Evolutionary conservation across 495 filamentous ascomycete species (phyloP).

Genomic region (Penicillium crystallinum): DNA sequence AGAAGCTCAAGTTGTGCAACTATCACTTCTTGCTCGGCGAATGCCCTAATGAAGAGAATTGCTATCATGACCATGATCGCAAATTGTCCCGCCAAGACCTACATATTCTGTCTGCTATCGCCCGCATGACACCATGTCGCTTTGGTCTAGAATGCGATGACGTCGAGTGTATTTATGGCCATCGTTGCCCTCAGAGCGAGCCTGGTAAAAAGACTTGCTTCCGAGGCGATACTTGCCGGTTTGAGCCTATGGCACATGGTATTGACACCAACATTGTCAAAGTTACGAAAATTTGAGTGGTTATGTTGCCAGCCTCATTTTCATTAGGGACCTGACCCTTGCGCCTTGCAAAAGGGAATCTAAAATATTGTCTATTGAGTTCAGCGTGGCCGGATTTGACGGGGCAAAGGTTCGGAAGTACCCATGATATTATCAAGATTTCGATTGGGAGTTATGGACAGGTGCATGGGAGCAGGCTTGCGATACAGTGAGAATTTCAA

Average conservation of each 20-base stretch:
- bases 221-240: slow-evolving; percentile 49
- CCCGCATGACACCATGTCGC: slow-evolving; percentile 73
- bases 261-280: slow-evolving; percentile 51
- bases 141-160: slow-evolving; percentile 70
- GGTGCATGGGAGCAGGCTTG: slow-evolving; percentile 6
- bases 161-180: slow-evolving; percentile 79
- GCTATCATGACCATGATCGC: slow-evolving; percentile 71
- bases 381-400: slow-evolving; percentile 7
- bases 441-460: slow-evolving; percentile 4
- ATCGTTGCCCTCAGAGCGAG: slow-evolving; percentile 51
- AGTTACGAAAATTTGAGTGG: slow-evolving; percentile 44
- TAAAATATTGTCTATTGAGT: slow-evolving; percentile 4
- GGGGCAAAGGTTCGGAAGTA: not conserved
- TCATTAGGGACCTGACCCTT: not conserved
- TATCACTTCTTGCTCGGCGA: slow-evolving; percentile 73
- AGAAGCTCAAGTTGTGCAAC: slow-evolving; percentile 78
- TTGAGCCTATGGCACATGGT: slow-evolving; percentile 44
- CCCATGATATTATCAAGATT: slow-evolving; percentile 7
- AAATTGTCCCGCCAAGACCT: slow-evolving; percentile 63
- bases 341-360: not conserved
- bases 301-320: not conserved
- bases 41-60: slow-evolving; percentile 61
- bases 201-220: slow-evolving; percentile 47
- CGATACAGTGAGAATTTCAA: not conserved
- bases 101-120: slow-evolving; percentile 61